Evolutionary conservation across 2,329 filamentous ascomycete species (phyloP).

Genomic region (Corinectria fuckeliana): DNA sequence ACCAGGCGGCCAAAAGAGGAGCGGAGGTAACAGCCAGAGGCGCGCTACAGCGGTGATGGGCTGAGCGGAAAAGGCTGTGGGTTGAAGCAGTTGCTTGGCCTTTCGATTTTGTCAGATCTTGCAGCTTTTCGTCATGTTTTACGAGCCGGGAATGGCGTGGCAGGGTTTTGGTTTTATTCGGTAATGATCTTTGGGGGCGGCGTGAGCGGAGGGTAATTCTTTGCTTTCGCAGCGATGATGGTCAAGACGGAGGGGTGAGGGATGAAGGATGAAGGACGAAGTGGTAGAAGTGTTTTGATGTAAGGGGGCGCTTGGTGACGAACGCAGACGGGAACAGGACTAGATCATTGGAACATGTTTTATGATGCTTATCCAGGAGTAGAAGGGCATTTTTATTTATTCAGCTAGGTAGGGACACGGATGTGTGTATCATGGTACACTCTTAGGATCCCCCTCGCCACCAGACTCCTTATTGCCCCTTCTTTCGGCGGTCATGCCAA

Average conservation of each 20-base stretch:
- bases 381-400: background rate
- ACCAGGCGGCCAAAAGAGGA: slow-evolving; percentile 47
- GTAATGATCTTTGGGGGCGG: slow-evolving; percentile 4
- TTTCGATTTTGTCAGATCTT: background rate
- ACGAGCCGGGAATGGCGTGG: background rate
- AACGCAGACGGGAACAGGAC: background rate
- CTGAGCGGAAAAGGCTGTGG: slow-evolving; percentile 11
- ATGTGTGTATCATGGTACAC: background rate
- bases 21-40: slow-evolving; percentile 33
- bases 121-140: background rate
- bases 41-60: slow-evolving; percentile 41
- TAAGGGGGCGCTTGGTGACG: background rate
- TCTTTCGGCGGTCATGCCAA: no score
- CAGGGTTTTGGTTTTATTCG: background rate
- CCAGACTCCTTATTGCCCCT: no score
- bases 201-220: background rate
- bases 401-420: background rate
- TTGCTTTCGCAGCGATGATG: background rate
- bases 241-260: background rate
- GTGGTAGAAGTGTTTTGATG: background rate
- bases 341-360: slow-evolving; percentile 6
- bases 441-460: no score
- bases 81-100: background rate
- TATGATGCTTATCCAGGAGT: slow-evolving; percentile 7
- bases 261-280: background rate